Percentiles rank a stretch among this genome's conserved stretches.
phyloP scores from a whole-genome alignment of 768 basidiomycete species.

The Hydnum rufescens region DNA sequence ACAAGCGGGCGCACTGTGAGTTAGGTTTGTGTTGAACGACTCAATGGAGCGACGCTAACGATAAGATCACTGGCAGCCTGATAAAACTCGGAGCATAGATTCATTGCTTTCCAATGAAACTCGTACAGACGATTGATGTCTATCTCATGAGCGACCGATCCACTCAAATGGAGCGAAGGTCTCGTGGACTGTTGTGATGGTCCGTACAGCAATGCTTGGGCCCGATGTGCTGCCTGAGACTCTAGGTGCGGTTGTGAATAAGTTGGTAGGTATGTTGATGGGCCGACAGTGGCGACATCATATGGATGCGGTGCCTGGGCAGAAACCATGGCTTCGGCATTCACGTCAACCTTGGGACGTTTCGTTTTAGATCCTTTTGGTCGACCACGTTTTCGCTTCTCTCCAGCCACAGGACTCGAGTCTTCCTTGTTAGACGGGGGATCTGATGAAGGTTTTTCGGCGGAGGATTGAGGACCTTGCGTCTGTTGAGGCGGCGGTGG shows the following conservation, averaged over 20 bases:
- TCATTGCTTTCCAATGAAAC: slow-evolving; percentile 10
- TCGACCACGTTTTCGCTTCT: slow-evolving; percentile 10
- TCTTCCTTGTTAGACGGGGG: neutral
- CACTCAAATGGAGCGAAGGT: neutral
- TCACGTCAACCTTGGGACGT: neutral
- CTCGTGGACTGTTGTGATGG: too few relatives aligned
- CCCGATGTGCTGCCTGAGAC: neutral
- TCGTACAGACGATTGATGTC: slow-evolving; percentile 5
- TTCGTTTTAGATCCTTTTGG: slow-evolving; percentile 11
- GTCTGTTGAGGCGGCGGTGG: slow-evolving; percentile 6
- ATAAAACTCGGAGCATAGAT: slow-evolving; percentile 8
- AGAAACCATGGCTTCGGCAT: neutral
- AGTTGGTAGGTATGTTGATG: too few relatives aligned
- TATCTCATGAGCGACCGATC: neutral
- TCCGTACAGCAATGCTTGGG: too few relatives aligned
- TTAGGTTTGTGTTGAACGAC: neutral
- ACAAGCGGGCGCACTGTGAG: neutral
- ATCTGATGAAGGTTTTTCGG: neutral
- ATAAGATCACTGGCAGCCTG: slow-evolving; percentile 9
- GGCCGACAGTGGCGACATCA: neutral
- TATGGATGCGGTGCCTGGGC: neutral
- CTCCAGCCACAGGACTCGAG: neutral
- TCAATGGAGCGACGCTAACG: slow-evolving; percentile 3
- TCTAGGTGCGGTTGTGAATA: neutral
- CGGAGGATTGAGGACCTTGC: neutral